Evolutionary conservation across 768 basidiomycete genomes (phyloP).

Genomic region (Russula earlei): DNA sequence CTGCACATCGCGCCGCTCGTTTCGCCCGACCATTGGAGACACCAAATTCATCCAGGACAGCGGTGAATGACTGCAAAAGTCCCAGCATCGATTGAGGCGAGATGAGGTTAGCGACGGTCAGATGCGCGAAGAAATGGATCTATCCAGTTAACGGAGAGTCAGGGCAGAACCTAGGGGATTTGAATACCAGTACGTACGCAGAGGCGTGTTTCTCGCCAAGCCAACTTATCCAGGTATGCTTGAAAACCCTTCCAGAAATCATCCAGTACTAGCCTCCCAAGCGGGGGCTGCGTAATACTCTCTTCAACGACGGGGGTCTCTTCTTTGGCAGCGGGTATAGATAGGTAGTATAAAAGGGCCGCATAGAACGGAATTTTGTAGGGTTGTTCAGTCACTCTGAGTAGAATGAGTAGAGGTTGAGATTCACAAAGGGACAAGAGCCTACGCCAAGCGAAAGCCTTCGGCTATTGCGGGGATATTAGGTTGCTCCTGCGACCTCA

Average conservation of each 20-base stretch:
- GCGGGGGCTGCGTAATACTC: conserved; percentile 27
- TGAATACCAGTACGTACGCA: conserved; percentile 46
- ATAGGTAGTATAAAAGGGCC: conserved; percentile 62
- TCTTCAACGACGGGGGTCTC: conserved; percentile 28
- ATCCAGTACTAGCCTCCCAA: conserved; percentile 68
- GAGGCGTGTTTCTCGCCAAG: conserved; percentile 85
- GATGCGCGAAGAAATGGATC: conserved; percentile 91
- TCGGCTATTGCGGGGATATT: conserved; percentile 60
- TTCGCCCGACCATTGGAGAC: conserved; percentile 81
- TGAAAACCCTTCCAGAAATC: conserved; percentile 92
- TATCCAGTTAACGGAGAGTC: conserved; percentile 25
- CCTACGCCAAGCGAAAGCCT: conserved; percentile 63
- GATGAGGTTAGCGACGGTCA: conserved; percentile 68
- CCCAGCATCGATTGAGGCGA: conserved; percentile 70
- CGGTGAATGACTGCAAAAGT: conserved; percentile 73
- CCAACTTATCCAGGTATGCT: conserved; percentile 74
- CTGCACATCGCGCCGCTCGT: conserved; percentile 70
- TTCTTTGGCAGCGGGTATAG: conserved; percentile 30
- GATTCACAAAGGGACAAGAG: not conserved
- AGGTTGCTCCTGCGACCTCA: conserved; percentile 49
- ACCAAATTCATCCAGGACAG: conserved; percentile 84
- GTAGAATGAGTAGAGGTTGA: conserved; percentile 11
- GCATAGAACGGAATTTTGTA: conserved; percentile 91
- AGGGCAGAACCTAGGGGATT: not conserved
- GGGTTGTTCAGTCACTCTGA: conserved; percentile 82